A percentile compares a stretch with the other conserved stretches of the same genome.
Evolutionary conservation across 2,329 filamentous ascomycete species (phyloP).

Genomic region (Akanthomyces lecanii): DNA sequence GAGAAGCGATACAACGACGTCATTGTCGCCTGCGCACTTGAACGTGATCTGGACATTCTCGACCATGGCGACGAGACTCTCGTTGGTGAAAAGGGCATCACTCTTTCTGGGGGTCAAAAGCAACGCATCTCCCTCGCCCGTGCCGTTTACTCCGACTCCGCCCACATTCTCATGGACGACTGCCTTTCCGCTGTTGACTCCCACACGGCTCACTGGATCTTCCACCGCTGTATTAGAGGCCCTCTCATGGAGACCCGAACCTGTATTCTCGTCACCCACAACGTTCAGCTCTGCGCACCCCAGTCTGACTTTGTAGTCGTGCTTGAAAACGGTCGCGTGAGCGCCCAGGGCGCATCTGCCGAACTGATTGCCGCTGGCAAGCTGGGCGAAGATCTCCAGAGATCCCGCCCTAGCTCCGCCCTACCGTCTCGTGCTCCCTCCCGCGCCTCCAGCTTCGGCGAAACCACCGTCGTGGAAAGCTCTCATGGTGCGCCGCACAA

Average conservation of each 20-base stretch:
- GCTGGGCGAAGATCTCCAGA: slow-evolving; percentile 79
- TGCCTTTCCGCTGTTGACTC: slow-evolving; percentile 96
- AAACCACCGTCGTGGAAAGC: slow-evolving; percentile 52
- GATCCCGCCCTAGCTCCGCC: slow-evolving; percentile 65
- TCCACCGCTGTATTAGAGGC: slow-evolving; percentile 85
- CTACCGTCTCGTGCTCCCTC: slow-evolving; percentile 71
- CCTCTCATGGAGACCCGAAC: slow-evolving; percentile 85
- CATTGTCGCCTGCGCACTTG: slow-evolving; percentile 83
- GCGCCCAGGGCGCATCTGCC: slow-evolving; percentile 68
- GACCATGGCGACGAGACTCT: slow-evolving; percentile 89
- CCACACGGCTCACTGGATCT: slow-evolving; percentile 97
- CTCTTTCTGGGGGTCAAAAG: slow-evolving; percentile 93
- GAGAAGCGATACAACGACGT: slow-evolving; percentile 82
- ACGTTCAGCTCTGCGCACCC: slow-evolving; percentile 81
- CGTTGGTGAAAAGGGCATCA: slow-evolving; percentile 96
- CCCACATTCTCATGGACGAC: slow-evolving; percentile 87
- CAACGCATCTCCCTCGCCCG: slow-evolving; percentile 95
- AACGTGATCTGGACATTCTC: slow-evolving; percentile 87
- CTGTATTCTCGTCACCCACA: slow-evolving; percentile 94
- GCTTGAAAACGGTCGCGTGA: slow-evolving; percentile 80
- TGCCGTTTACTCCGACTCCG: slow-evolving; percentile 92
- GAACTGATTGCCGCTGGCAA: slow-evolving; percentile 83
- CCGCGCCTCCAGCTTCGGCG: slow-evolving; percentile 69
- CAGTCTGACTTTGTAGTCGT: slow-evolving; percentile 76
- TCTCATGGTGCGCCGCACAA: slow-evolving; percentile 43